These are phyloP conservation scores for Calonectria hawksworthii DNA, from an alignment of 2,329 filamentous ascomycete genomes.

Conservation along the genomic window DNA sequence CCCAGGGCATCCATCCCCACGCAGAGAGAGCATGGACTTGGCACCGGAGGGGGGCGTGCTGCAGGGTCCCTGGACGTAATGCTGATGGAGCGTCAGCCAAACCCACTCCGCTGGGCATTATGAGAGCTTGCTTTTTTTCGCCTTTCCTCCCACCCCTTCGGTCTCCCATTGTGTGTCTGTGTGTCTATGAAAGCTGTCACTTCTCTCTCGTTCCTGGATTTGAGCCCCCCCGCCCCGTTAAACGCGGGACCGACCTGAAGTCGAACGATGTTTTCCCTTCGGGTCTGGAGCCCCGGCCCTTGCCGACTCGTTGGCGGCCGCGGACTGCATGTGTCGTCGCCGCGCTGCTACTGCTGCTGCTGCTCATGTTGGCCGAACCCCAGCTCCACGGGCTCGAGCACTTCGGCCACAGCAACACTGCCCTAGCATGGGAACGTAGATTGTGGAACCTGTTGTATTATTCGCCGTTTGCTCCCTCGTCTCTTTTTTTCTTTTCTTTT, in stretches of 20 bases:
- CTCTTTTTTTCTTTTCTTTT: conserved; percentile 17
- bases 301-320: conserved; percentile 18
- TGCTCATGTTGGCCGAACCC: conserved; percentile 12
- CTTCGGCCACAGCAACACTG: conserved; percentile 7
- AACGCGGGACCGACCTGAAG: conserved; percentile 8
- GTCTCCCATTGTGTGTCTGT: not conserved
- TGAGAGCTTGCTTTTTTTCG: conserved; percentile 28
- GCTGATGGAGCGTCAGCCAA: conserved; percentile 26
- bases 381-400: conserved; percentile 15
- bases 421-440: conserved; percentile 13
- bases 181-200: conserved; percentile 38
- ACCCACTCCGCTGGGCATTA: conserved; percentile 5
- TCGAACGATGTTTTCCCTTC: conserved; percentile 39
- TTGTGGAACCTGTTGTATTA: conserved; percentile 27
- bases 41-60: not conserved
- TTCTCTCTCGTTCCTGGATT: conserved; percentile 35
- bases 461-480: not conserved
- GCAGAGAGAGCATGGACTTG: conserved; percentile 24
- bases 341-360: not conserved
- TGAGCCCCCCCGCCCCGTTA: conserved; percentile 19
- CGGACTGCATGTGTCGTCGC: conserved; percentile 18
- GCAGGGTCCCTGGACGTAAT: conserved; percentile 36
- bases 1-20: conserved; percentile 25
- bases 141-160: not conserved
- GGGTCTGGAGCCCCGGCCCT: conserved; percentile 31